Percentiles rank a stretch among this genome's conserved stretches.
These are phyloP conservation scores for Phytophthora brassicae DNA, from an alignment of 352 stramenopile genomes.

Conservation along the genomic window DNA sequence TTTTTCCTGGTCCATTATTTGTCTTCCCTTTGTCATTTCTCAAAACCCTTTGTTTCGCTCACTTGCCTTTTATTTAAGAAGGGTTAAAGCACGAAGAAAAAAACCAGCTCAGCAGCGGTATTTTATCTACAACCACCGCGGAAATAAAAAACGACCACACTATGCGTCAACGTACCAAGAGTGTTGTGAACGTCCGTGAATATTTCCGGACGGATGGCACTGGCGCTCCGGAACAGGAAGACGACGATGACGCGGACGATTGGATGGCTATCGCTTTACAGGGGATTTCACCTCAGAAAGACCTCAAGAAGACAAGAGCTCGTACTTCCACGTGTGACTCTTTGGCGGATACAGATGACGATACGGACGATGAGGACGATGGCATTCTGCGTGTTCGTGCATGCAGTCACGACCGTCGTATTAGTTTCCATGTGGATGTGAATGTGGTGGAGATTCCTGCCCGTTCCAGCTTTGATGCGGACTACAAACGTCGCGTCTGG, in stretches of 20 bases:
- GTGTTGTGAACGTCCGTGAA: constrained; percentile 67
- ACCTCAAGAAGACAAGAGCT: constrained; percentile 41
- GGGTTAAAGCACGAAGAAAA: too few relatives aligned
- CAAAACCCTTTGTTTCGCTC: too few relatives aligned
- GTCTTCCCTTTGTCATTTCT: too few relatives aligned
- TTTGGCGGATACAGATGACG: constrained; percentile 60
- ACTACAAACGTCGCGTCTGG: constrained; percentile 79
- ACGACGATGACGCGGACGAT: constrained; percentile 48
- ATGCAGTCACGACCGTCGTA: constrained; percentile 72
- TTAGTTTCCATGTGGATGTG: constrained; percentile 77
- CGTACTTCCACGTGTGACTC: constrained; percentile 63
- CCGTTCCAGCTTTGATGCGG: constrained; percentile 69
- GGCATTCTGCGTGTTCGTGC: constrained; percentile 51
- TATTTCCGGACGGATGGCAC: constrained; percentile 70
- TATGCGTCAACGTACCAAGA: constrained; percentile 79
- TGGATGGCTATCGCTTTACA: constrained; percentile 50
- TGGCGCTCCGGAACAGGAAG: constrained; percentile 43
- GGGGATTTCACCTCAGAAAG: constrained; percentile 8
- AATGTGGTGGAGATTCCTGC: constrained; percentile 74
- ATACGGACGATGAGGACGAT: constrained; percentile 66
- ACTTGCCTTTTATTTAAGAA: constrained; percentile 38
- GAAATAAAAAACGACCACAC: too few relatives aligned
- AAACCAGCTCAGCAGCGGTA: background rate
- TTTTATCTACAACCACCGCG: too few relatives aligned
- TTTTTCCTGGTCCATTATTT: constrained; percentile 12